phyloP scores from a whole-genome alignment of 805 yeast species.

The Saccharomycopsis amapae region DNA sequence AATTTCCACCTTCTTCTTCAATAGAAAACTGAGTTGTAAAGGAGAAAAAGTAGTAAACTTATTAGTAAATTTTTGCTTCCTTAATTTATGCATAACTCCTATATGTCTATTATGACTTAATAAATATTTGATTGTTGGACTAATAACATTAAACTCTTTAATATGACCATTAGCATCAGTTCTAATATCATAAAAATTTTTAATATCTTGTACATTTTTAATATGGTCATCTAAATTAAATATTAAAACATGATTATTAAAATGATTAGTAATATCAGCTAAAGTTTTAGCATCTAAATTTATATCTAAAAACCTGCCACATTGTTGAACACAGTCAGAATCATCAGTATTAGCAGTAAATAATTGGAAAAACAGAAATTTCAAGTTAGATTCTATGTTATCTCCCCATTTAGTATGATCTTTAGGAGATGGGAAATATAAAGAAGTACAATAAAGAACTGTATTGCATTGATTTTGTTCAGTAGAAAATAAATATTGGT shows the following conservation, averaged over 20 bases:
- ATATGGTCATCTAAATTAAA: background rate
- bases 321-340: background rate
- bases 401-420: background rate
- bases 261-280: background rate
- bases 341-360: background rate
- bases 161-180: constrained; percentile 2
- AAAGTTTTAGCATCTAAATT: background rate
- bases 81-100: constrained; percentile 1
- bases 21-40: background rate
- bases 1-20: constrained; percentile 5
- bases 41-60: background rate
- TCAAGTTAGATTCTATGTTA: background rate
- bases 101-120: background rate
- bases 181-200: constrained; percentile 1
- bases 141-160: background rate
- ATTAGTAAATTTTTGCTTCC: background rate
- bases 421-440: constrained; percentile 7
- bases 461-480: background rate
- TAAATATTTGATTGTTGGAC: background rate
- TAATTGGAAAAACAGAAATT: background rate
- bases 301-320: background rate
- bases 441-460: background rate
- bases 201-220: background rate
- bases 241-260: background rate
- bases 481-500: background rate